Base-by-base conservation (phyloP, 805 yeast genomes). In the Yarrowia sp. region DNA sequence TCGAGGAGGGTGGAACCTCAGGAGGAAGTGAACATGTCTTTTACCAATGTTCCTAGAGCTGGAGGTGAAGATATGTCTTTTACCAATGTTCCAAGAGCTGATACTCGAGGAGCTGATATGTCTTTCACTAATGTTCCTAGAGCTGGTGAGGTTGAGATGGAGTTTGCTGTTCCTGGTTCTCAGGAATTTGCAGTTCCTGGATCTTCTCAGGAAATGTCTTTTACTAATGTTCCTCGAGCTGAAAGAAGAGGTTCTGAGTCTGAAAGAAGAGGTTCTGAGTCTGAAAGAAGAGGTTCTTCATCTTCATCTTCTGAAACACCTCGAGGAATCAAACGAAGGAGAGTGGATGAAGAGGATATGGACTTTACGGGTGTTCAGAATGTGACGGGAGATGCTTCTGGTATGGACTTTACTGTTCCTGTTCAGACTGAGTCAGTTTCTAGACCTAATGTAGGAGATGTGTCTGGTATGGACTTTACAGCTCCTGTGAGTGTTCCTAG, bases 101-200 rank as follows among this genome's bases (percentile, higher is more conserved):
- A 5, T 8, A n/a, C n/a, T n/a, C n/a, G n/a, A 36, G 39, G 51
- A 1, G 44, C 22, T 4, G 44, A 51, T 11, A 51, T 51, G 60
- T 36, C 43, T 5, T 51, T 51, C 5, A 51, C 60, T 11, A 51
- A 51, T 9, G 60, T 51, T 38, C 60, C 60, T 28, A 4, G 58
- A 14, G 44, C 13, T 35, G 10, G 13, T 3, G 38, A 35, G 8
- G 38, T 35, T 35, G 28, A 22, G 28, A 22, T 22, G 28, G 28
- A 22, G 28, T 22, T 22, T 22, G 28, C 28, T 22, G 28, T 22
- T 22, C 28, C 28, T 22, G 28, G 28, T 22, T 22, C 28, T n/a
- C n/a, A n/a, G 28, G 28, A 22, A 5, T 22, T 22, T 22, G 28
- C 28, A 3, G 28, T 22, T 22, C 28, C 28, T 22, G 28, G 28